Conservation (phyloP, 805 yeast genomes). For the Candida boleticola region DNA sequence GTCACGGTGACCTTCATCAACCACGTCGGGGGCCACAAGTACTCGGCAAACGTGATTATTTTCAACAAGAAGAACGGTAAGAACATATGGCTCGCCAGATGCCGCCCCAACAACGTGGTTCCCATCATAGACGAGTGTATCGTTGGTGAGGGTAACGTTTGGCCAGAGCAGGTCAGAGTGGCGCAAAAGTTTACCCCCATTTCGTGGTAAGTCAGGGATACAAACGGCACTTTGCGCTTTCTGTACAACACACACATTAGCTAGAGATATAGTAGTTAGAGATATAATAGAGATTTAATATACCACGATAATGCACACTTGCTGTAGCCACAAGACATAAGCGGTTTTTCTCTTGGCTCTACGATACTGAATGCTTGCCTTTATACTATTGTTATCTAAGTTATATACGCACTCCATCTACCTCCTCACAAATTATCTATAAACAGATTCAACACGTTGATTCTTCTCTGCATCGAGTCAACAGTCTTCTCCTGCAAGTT, state of each 20-base stretch:
- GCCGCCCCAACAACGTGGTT: constrained; percentile 71
- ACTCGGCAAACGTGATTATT: constrained; percentile 82
- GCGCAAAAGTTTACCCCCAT: constrained; percentile 53
- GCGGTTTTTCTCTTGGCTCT: no score
- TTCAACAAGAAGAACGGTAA: constrained; percentile 66
- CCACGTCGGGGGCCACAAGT: constrained; percentile 97
- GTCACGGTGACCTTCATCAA: constrained; percentile 68
- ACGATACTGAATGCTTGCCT: no score
- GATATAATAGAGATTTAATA: no score
- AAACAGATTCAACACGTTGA: constrained; percentile 43
- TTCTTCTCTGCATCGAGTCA: constrained; percentile 52
- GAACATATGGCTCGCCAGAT: constrained; percentile 84
- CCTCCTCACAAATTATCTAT: neutral
- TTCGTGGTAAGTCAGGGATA: constrained; percentile 50
- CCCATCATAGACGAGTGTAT: constrained; percentile 78
- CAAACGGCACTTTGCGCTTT: constrained; percentile 2
- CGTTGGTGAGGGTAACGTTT: constrained; percentile 62
- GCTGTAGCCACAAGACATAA: no score
- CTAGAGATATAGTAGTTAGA: no score
- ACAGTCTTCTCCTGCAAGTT: constrained; percentile 38
- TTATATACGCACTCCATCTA: neutral
- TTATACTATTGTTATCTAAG: no score
- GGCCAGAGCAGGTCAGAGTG: constrained; percentile 66
- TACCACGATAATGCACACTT: no score
- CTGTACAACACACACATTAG: no score